Evolutionary conservation across 345 rosid genomes (phyloP), one percentile per base, ranked within the genome.

Genomic region (Acer saccharum): DNA sequence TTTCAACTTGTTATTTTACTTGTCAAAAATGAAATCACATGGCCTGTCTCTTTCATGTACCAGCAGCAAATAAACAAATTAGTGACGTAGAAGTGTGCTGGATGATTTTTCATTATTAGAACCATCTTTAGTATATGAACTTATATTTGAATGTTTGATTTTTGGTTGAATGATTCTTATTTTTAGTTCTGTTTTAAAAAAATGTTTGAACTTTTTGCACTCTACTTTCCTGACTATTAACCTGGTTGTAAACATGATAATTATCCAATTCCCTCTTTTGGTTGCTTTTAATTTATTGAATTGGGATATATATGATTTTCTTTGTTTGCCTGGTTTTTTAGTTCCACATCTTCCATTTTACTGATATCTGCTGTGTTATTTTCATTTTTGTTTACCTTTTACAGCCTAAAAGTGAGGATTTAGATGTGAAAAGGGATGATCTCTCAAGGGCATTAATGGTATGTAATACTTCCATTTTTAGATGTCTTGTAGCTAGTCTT

Each of bases 391-490:
- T 81, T 57, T 73, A 14, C 17, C 20, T 61, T 16, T 71, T 78
- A 8, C 88, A 93, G 99, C 82, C 88, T 62, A 90, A 80, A 81
- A 86, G 74, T 76, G 91, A 88, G 76, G 95, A 87, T 72, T 75
- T 79, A 67, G 86, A 76, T 78, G 78, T 87, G 78, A 80, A 73
- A 83, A 91, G 92, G 89, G 97, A 92, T 79, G 91, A 91, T 78
- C 95, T 95, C 35, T 89, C 98, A 72, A 84, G 79, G 78, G 96
- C 90, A 69, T 81, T 95, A 73, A 83, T 89, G 94, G 99, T 95
- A 88, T 57, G 90, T 77, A 69, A 43, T 46, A 65, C 50, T 58
- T 68, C 61, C 70, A 50, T 69, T 79, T 35, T 57, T 6, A 18
- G 72, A 63, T 58, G 44, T 57, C 27, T 52, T 70, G 18, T 61